Evolutionary conservation across 805 yeast species (phyloP), one percentile per base, ranked within the genome.

Genomic region (Wickerhamiella hasegawae): DNA sequence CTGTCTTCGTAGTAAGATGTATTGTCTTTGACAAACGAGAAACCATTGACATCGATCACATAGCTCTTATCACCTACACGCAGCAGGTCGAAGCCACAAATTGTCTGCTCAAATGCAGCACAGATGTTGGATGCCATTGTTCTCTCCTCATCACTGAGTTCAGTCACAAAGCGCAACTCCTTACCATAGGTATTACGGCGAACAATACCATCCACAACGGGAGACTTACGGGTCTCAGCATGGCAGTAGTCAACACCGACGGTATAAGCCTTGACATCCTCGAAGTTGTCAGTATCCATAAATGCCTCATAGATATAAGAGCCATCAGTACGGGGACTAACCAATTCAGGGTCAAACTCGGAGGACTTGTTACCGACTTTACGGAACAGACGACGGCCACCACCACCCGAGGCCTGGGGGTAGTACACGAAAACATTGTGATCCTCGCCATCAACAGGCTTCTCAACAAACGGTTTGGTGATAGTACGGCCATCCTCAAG

Each of bases 161-260:
- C 73, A 1, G 98, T 87, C 24, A 90, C 68, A 51, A 79, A 90
- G 43, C 99, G 68, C 31, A 90, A 76, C 58, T 90, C 99, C 55
- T 90, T 90, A 32, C 99, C 99, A 49, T 85, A 94, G 1, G 97
- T 85, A 53, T 90, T 90, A 55, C 99, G 71, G 51, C 96, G 69
- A 18, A 90, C 99, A 39, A 90, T 81, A 32, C 99, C 99, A 59
- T 90, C 99, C n/a, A 90, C 98, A 3, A 90, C 98, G 1, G 99
- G 99, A 0, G 95, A 83, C 55, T 90, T 90, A 51, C 99, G 69
- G 1, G 99, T 90, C 53, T 90, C 99, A 0, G 98, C 99, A 56
- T 90, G 99, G 54, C 98, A 90, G 51, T 70, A 90, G 15, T 62
- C 62, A 3, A 77, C 73, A 1, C 98, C 97, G 3, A 90, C 97